phyloP scores from a whole-genome alignment of 192 early-diverging fungal genomes.

The Backusella psychrophila region DNA sequence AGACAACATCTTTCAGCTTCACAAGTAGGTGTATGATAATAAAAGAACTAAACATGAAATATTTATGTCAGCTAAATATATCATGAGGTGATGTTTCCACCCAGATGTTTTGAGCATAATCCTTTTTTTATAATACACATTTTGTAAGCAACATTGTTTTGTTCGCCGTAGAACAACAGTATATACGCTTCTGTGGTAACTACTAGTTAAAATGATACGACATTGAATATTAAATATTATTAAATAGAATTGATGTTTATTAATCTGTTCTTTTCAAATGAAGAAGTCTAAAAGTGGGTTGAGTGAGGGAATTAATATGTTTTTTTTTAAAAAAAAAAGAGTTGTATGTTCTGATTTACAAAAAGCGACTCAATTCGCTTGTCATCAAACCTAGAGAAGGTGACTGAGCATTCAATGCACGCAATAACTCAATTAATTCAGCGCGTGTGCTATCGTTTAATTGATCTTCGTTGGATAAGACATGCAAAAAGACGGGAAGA shows the following conservation, averaged over 20 bases:
- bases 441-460: slow-evolving; percentile 51
- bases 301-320: not conserved
- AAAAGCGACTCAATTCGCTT: slow-evolving; percentile 32
- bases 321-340: not conserved
- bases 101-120: not conserved
- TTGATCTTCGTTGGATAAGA: slow-evolving; percentile 57
- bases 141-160: not conserved
- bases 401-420: slow-evolving; percentile 51
- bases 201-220: not conserved
- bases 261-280: slow-evolving; percentile 7
- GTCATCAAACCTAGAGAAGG: slow-evolving; percentile 37
- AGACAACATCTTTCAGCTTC: not conserved
- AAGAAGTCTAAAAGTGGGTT: not conserved
- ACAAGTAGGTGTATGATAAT: no score
- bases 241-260: slow-evolving; percentile 7
- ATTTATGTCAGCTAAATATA: not conserved
- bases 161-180: no score
- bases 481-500: slow-evolving; percentile 55
- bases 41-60: not conserved
- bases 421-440: slow-evolving; percentile 57
- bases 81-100: not conserved
- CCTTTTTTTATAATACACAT: no score
- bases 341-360: slow-evolving; percentile 21
- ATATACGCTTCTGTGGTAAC: no score
- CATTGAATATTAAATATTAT: not conserved